phyloP scores from a whole-genome alignment of 73 alveolate species.

The Paramecium bursaria region DNA sequence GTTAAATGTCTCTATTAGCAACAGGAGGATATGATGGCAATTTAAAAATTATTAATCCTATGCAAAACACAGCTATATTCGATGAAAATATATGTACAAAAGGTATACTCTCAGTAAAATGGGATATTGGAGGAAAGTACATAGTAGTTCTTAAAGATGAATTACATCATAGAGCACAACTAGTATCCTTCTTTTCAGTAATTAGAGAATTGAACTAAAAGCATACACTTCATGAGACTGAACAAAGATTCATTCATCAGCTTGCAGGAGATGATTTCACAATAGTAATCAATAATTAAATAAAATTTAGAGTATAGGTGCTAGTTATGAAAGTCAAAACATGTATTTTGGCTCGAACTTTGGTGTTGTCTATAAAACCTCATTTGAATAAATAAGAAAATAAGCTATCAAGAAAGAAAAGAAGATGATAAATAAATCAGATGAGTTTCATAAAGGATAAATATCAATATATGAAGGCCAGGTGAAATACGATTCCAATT shows the following conservation, averaged over 20 bases:
- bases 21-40: constrained; percentile 53
- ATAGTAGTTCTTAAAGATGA: constrained; percentile 21
- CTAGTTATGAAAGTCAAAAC: background rate
- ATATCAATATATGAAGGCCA: too few species aligned
- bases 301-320: background rate
- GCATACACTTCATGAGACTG: background rate
- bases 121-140: constrained; percentile 55
- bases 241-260: constrained; percentile 15
- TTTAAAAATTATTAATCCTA: constrained; percentile 28
- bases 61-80: background rate
- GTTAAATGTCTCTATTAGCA: constrained; percentile 3
- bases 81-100: constrained; percentile 7
- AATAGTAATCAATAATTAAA: background rate
- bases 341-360: constrained; percentile 18
- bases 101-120: constrained; percentile 33
- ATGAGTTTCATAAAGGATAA: constrained; percentile 5
- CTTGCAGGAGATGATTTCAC: constrained; percentile 51
- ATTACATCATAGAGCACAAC: background rate
- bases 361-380: constrained; percentile 11
- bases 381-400: constrained; percentile 18
- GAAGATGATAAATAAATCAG: background rate
- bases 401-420: constrained; percentile 42
- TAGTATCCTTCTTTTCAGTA: constrained; percentile 24
- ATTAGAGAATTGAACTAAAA: constrained; percentile 3
- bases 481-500: too few species aligned